Evolutionary conservation across 805 yeast genomes (phyloP).

Genomic region (Candida ulmi): DNA sequence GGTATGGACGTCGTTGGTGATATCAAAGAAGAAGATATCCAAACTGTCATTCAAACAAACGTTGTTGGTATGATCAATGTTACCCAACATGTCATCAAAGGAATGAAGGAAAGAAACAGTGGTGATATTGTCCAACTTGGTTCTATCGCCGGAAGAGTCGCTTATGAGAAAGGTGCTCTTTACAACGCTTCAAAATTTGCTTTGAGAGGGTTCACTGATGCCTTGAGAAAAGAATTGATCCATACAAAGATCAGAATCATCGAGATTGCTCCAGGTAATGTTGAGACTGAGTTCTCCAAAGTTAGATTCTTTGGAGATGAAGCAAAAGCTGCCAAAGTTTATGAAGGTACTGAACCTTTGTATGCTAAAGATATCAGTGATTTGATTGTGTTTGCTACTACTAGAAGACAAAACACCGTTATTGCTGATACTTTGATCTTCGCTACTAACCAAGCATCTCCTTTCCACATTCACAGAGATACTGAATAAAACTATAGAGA

Average conservation of each 20-base stretch:
- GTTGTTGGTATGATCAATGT: constrained; percentile 80
- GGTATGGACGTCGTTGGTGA: constrained; percentile 78
- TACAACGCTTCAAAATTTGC: constrained; percentile 77
- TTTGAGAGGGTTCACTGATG: constrained; percentile 64
- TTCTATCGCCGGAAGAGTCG: constrained; percentile 78
- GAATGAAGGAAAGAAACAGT: constrained; percentile 59
- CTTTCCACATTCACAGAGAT: constrained; percentile 54
- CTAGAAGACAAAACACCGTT: constrained; percentile 53
- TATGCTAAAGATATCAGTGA: constrained; percentile 56
- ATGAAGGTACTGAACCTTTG: constrained; percentile 52
- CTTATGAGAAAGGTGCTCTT: constrained; percentile 75
- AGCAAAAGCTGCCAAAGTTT: constrained; percentile 47
- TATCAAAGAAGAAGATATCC: constrained; percentile 58
- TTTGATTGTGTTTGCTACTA: constrained; percentile 45
- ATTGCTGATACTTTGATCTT: constrained; percentile 74
- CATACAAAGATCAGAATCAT: constrained; percentile 61
- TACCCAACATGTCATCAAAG: constrained; percentile 72
- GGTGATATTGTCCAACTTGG: constrained; percentile 76
- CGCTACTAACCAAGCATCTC: constrained; percentile 80
- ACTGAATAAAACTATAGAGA: neutral
- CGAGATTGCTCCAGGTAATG: constrained; percentile 65
- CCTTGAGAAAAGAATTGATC: constrained; percentile 69
- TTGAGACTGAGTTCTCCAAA: constrained; percentile 60
- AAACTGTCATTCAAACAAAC: constrained; percentile 79
- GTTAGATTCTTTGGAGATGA: constrained; percentile 56